These are phyloP conservation scores for Gossypium laxum DNA, from an alignment of 441 rosid genomes.

Conservation along the genomic window DNA sequence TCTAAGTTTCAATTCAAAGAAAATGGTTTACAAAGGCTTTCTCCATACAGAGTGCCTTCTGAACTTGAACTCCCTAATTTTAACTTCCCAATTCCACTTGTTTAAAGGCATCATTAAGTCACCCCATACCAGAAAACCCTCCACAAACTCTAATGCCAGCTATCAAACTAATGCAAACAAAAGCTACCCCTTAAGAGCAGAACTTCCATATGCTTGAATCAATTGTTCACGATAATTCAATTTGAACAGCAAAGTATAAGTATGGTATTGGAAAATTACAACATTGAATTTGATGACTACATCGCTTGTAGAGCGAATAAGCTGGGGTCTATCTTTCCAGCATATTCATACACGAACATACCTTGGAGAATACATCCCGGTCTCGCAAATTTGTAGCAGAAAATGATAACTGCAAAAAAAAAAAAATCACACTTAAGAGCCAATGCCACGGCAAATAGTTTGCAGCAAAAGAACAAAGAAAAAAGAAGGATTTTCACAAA, in stretches of 20 bases:
- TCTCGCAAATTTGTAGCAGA: constrained; percentile 79
- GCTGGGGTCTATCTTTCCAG: neutral
- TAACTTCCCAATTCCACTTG: neutral
- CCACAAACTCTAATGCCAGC: neutral
- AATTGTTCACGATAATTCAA: neutral
- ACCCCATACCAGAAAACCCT: neutral
- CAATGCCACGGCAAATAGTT: neutral
- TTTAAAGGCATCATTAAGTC: neutral
- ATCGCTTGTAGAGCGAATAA: neutral
- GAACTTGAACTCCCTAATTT: neutral
- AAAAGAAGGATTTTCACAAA: neutral
- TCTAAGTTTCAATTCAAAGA: neutral
- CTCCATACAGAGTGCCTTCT: neutral
- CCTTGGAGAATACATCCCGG: constrained; percentile 80
- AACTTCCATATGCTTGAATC: neutral
- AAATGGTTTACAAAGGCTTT: neutral
- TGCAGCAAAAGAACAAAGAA: neutral
- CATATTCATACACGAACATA: constrained; percentile 19
- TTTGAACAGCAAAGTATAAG: neutral
- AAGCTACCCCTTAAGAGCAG: neutral
- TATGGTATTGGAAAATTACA: neutral
- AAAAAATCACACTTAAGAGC: constrained; percentile 7
- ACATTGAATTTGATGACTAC: neutral
- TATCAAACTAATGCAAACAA: neutral
- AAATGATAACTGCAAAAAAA: constrained; percentile 57